phyloP scores from a whole-genome alignment of 1,284 basidiomycete genomes.

The Termitomyces sp. region DNA sequence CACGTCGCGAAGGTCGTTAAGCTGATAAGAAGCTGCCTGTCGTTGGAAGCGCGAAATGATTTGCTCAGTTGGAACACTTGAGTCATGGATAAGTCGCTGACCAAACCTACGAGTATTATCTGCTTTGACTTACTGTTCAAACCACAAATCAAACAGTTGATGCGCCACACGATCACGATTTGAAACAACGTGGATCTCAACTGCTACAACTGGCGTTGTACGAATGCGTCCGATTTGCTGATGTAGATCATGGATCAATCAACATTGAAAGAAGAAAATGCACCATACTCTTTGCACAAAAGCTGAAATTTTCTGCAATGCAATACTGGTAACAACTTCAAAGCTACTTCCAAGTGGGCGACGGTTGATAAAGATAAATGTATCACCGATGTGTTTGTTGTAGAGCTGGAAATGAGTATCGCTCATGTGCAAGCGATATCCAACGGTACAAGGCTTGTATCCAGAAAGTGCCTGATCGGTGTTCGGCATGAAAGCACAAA shows the following conservation, averaged over 20 bases:
- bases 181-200: constrained; percentile 65
- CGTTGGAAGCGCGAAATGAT: constrained; percentile 45
- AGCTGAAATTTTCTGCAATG: constrained; percentile 53
- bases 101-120: neutral
- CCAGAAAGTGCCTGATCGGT: constrained; percentile 41
- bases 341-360: constrained; percentile 39
- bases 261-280: neutral
- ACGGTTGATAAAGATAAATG: constrained; percentile 52
- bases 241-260: neutral
- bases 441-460: constrained; percentile 44
- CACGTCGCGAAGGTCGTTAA: constrained; percentile 35
- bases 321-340: constrained; percentile 53
- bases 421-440: constrained; percentile 51
- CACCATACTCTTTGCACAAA: constrained; percentile 44
- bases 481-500: constrained; percentile 56
- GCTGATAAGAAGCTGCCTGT: constrained; percentile 36
- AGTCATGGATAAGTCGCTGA: neutral
- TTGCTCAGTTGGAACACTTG: constrained; percentile 54
- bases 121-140: constrained; percentile 48
- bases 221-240: constrained; percentile 58
- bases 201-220: constrained; percentile 41
- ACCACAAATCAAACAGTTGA: constrained; percentile 60
- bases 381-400: constrained; percentile 44
- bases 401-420: constrained; percentile 54
- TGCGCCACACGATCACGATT: constrained; percentile 60